phyloP scores from a whole-genome alignment of 345 rosid species.

The Hirschfeldia incana region DNA sequence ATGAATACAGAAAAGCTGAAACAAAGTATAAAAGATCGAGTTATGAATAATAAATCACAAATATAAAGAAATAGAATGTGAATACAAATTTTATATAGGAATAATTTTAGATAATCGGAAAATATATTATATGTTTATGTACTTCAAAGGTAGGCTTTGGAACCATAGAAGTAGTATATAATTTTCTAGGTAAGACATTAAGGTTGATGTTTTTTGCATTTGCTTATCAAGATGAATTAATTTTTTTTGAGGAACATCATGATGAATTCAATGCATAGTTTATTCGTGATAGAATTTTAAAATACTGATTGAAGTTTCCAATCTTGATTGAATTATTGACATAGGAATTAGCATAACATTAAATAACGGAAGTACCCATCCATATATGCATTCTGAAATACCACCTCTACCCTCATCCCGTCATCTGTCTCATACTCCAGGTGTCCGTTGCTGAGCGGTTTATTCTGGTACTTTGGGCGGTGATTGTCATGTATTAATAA shows the following conservation, averaged over 20 bases:
- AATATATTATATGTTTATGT: too few relatives aligned
- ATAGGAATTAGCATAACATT: not conserved
- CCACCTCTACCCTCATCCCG: slow-evolving; percentile 25
- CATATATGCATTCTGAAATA: slow-evolving; percentile 1
- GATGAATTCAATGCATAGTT: not conserved
- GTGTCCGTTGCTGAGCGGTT: slow-evolving; percentile 42
- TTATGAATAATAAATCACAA: not conserved
- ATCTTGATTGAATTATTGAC: slow-evolving; percentile 27
- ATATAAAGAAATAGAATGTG: too few relatives aligned
- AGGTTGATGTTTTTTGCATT: not conserved
- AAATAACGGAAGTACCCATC: slow-evolving; percentile 25
- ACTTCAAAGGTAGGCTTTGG: too few relatives aligned
- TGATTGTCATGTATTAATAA: slow-evolving; percentile 28
- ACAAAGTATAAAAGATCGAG: not conserved
- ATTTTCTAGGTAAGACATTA: not conserved
- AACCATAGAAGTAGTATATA: too few relatives aligned
- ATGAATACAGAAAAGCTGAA: too few relatives aligned
- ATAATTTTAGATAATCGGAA: too few relatives aligned
- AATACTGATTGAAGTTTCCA: not conserved
- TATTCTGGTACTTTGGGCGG: slow-evolving; percentile 40
- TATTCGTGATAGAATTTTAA: not conserved
- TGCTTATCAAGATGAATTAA: not conserved
- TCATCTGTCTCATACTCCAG: slow-evolving; percentile 28
- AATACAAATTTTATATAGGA: too few relatives aligned
- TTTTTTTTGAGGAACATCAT: too few relatives aligned